Evolutionary conservation across 108 stramenopile species (phyloP).

Genomic region (Skeletonema potamos): DNA sequence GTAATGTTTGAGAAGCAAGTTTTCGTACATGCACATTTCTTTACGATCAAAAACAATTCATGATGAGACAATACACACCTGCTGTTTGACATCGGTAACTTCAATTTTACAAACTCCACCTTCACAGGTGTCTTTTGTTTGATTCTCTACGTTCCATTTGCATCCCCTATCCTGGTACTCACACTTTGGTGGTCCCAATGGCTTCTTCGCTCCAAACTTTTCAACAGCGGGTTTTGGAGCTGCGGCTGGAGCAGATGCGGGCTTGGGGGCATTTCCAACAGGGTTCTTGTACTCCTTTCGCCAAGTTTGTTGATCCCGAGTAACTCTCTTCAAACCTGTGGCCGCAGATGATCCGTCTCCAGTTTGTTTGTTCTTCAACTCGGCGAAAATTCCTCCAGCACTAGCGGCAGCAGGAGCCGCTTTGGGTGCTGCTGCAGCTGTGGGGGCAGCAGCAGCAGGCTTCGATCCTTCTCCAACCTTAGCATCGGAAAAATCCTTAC

Average conservation of each 20-base stretch:
- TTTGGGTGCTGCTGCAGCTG: constrained; percentile 11
- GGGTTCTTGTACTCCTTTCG: constrained; percentile 86
- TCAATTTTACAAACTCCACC: constrained; percentile 80
- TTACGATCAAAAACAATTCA: not conserved
- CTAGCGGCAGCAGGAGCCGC: constrained; percentile 7
- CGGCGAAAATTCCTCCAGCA: constrained; percentile 58
- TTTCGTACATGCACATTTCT: not conserved
- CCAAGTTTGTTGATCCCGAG: constrained; percentile 96
- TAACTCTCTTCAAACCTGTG: constrained; percentile 91
- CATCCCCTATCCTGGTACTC: constrained; percentile 86
- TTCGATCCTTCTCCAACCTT: constrained; percentile 51
- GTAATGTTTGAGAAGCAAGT: not conserved
- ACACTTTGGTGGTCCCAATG: constrained; percentile 79
- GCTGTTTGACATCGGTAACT: constrained; percentile 88
- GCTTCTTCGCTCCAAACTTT: constrained; percentile 48
- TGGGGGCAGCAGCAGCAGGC: constrained; percentile 30
- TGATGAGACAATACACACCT: constrained; percentile 26
- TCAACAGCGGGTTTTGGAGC: not conserved
- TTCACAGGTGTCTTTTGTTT: constrained; percentile 70
- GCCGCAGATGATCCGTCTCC: constrained; percentile 84
- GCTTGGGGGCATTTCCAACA: constrained; percentile 34
- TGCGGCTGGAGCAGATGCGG: constrained; percentile 5
- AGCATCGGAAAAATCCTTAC: constrained; percentile 76
- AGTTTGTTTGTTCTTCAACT: constrained; percentile 67
- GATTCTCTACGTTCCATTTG: constrained; percentile 96